Base-by-base conservation (phyloP, 129 eudicot genomes). In the Tagetes erecta region DNA sequence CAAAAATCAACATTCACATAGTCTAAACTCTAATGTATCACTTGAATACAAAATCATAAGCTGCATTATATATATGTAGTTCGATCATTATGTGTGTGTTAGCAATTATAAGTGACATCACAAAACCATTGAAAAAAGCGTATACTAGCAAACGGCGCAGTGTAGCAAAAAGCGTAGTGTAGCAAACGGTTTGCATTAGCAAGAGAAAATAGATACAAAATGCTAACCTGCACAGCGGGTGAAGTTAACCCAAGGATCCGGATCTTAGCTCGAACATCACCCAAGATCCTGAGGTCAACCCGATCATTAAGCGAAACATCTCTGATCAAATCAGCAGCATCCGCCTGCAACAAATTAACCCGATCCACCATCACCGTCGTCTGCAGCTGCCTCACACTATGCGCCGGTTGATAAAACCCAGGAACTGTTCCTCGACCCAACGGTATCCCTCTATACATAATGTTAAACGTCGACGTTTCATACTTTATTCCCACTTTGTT, bases 391-490 rank as follows among this genome's bases (percentile, higher is more conserved):
- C 89, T 50, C 4, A 92, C 89, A 45, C 97, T 92, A 57, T 87
- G 93, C 1, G 96, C 97, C 44, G 97, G 91, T 56, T 92, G 96
- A 59, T 68, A 85, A 71, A 92, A 92, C 50, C 89, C 86, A 36
- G 96, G 89, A 0, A 92, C 93, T 2, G 64, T 52, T 37, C 96
- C 97, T 66, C 92, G 76, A 10, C 97, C 97, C 50, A 92, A 77
- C 30, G 97, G 97, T 11, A 92, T 87, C 70, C 97, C 97, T 11
- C 89, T 85, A 84, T 92, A 92, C 97, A 92, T 92, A n/a, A 92
- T 75, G 8, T 85, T 92, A 63, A 92, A 92, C 47, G 87, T 85
- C 33, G 97, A 92, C 78, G 83, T 84, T 37, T 83, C 85, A 78
- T 92, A 92, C 85, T 89, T 89, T 72, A 92, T 92, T 31, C 94